A percentile compares a stretch with the other conserved stretches of the same genome.
Evolutionary conservation across 2,329 filamentous ascomycete species (phyloP).

Genomic region (Seiridium cupressi): DNA sequence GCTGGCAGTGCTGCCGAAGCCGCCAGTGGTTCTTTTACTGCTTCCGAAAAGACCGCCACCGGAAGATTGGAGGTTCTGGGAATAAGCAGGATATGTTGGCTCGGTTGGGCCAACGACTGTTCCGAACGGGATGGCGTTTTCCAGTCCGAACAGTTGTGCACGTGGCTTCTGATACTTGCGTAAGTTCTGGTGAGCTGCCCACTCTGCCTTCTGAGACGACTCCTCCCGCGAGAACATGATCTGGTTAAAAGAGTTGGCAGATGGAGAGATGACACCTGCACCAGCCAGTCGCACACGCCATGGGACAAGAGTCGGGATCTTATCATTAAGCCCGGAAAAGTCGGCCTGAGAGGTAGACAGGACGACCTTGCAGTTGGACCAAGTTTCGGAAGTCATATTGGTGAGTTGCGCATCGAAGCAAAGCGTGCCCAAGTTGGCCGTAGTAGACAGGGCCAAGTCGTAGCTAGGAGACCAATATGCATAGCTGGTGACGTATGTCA

Average conservation of each 20-base stretch:
- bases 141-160: conserved; percentile 26
- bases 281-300: conserved; percentile 54
- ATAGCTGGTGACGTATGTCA: conserved; percentile 59
- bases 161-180: conserved; percentile 21
- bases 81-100: neutral
- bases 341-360: conserved; percentile 64
- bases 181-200: conserved; percentile 24
- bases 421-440: conserved; percentile 48
- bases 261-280: conserved; percentile 3
- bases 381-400: conserved; percentile 63
- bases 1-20: neutral
- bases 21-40: neutral
- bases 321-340: conserved; percentile 54
- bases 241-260: conserved; percentile 14
- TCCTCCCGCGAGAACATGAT: conserved; percentile 40
- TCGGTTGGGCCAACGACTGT: neutral
- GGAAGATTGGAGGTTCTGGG: too few species aligned
- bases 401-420: conserved; percentile 62
- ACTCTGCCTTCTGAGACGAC: conserved; percentile 9
- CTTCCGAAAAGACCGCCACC: neutral
- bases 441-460: conserved; percentile 60
- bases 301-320: conserved; percentile 50
- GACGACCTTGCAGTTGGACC: conserved; percentile 57
- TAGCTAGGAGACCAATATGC: conserved; percentile 62
- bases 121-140: neutral